Evolutionary conservation across 208 protist species (phyloP), one percentile per base, ranked within the genome.

Genomic region (Strigomonas culicis): DNA sequence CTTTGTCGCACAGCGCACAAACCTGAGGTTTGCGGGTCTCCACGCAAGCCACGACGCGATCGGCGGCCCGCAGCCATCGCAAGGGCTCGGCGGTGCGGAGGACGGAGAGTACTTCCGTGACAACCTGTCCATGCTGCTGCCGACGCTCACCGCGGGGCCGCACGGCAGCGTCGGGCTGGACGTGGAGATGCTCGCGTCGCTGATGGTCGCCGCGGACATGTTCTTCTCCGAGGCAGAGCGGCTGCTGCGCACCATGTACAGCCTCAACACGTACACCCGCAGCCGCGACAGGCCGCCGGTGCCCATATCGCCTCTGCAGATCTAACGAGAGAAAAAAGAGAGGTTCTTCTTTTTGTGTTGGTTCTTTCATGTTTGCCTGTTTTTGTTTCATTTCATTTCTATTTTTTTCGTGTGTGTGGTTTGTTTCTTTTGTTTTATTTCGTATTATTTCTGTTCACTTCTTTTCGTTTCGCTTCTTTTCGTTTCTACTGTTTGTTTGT

Each of bases 161-260:
- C n/a, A n/a, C n/a, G n/a, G n/a, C 52, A 58, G 75, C 17, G 58
- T 88, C 57, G 76, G 74, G 47, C 77, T 77, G 39, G 82, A 89
- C 30, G 72, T 81, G 36, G 82, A 85, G 59, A 82, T 83, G 74
- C 68, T 75, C 59, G 76, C 84, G 36, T 75, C 76, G 19, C 71
- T 89, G 47, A 46, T 84, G 41, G 79, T 89, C 22, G 82, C 72
- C 53, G 83, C 80, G 47, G 74, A 85, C 63, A 75, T 89, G 57
- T 85, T 85, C 46, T 89, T 82, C 69, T 61, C 31, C 0, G 70
- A 85, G 63, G 61, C 80, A 13, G 75, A 83, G 53, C 78, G 81
- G 28, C 66, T 80, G 51, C 44, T 86, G 28, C 74, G 75, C 39
- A 74, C 70, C 21, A 83, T 82, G 76, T 79, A 75, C 36, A 47